Base-by-base conservation (phyloP, 164 flowering plant species). In the Chimonanthus praecox region DNA sequence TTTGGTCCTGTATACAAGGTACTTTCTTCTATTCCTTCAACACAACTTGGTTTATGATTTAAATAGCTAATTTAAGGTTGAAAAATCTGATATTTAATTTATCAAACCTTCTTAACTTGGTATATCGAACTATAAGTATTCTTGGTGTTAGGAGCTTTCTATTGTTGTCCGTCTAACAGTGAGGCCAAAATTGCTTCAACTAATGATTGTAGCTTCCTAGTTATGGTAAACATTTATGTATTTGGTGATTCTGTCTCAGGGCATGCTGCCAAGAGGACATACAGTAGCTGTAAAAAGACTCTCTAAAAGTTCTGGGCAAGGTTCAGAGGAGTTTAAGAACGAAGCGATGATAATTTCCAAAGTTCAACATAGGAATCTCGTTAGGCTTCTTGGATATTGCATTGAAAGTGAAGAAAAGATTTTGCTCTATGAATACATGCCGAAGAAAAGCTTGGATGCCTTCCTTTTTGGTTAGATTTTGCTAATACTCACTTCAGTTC, bases 1-100 rank as follows among this genome's bases (percentile, higher is more conserved):
- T 93, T 93, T 80, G 96, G 97, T 70, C 83, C 84, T 58, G 98
- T 92, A 58, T 89, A 87, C 79, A 91, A 86, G 96, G 98, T 92
- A 73, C 33, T 60, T 21, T 48, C 1, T 65, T 65, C 15, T 10
- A 9, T 3, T 16, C 15, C 15, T 5, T 54, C 60, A 10, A 54
- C 60, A 3, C n/a, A 54, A 13, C 10, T 54, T 6, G 11, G 4
- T 4, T 0, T 0, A 11, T n/a, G 16, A 54, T 54, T n/a, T 6
- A 2, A 9, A 54, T 10, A 54, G 16, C 60, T 10, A 54, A 54
- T 9, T 54, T 54, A 54, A 54, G 5, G 11, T 2, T 3, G 5
- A 54, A 13, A 54, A 13, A 54, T 11, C 16, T 11, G 16, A 54
- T 54, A 3, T 11, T n/a, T 4, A 9, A 10, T n/a, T 54, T 2